Evolutionary conservation across 257 asterid genomes (phyloP), one percentile per base, ranked within the genome.

Genomic region (Solanum neorickii): DNA sequence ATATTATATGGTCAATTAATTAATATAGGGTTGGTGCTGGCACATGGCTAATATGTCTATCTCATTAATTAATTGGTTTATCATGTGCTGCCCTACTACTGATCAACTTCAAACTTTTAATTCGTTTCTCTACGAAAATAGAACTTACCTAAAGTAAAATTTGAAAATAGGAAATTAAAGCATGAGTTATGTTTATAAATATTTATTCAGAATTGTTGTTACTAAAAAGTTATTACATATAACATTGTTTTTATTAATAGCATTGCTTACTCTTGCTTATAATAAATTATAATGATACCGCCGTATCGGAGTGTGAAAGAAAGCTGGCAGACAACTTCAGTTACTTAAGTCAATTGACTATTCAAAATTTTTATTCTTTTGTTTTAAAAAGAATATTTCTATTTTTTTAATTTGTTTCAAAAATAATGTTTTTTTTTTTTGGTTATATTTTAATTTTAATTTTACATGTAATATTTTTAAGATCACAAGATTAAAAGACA

Each of bases 331-430:
- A 0, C 18, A 49, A 5, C 2, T 8, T 2, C 21, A 49, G 0
- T 49, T 2, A 52, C 9, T 52, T 23, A 52, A 0, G 27, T 52
- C 6, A 0, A 4, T 52, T 1, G 62, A 0, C 2, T 52, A 52
- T 18, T 0, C 6, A 1, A 1, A 52, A 16, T 52, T 52, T 52
- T 52, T 0, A 52, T 1, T 33, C 5, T 4, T 5, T 0, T 0
- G 1, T 33, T 33, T 33, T 0, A 33, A 33, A 33, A 33, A 33
- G 35, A 33, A 3, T 4, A 0, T 33, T 0, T 4, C 1, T 4
- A 33, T 33, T 33, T 33, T 1, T 33, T 33, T 33, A 4, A 0
- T 33, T 33, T 33, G 5, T 33, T 33, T 33, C 1, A 33, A 33
- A 33, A 4, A 33, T 33, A 33, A 33, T 33, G 5, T 33, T 33